A percentile compares a stretch with the other conserved stretches of the same genome.
These are phyloP conservation scores for Chloranthus sessilifolius DNA, from an alignment of 164 flowering plant species.

Conservation along the genomic window DNA sequence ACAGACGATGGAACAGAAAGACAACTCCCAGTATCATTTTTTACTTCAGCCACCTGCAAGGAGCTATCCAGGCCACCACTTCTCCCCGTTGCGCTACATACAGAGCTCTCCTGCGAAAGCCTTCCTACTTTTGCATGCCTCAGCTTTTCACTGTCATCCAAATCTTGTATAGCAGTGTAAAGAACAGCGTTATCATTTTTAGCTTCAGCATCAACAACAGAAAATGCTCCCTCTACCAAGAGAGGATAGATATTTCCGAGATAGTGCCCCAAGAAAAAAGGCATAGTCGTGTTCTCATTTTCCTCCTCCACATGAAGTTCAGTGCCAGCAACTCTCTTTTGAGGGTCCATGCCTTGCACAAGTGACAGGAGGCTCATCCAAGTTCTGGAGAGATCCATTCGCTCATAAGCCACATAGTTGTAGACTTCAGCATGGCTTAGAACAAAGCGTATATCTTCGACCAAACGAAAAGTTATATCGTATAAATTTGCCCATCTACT, in stretches of 20 bases:
- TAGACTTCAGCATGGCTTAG: conserved; percentile 70
- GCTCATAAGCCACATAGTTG: conserved; percentile 43
- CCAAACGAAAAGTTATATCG: conserved; percentile 56
- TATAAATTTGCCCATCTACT: conserved; percentile 47
- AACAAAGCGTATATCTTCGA: conserved; percentile 78
- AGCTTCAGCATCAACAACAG: conserved; percentile 32
- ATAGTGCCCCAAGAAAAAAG: conserved; percentile 56
- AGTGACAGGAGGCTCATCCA: conserved; percentile 71
- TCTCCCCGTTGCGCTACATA: conserved; percentile 41
- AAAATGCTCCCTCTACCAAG: conserved; percentile 65
- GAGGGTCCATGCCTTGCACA: conserved; percentile 91
- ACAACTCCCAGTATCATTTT: conserved; percentile 13
- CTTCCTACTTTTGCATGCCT: conserved; percentile 82
- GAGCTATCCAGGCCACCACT: conserved; percentile 21
- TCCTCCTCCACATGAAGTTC: conserved; percentile 85
- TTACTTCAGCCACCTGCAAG: conserved; percentile 24
- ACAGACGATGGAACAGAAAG: conserved; percentile 39
- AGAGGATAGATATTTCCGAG: conserved; percentile 60
- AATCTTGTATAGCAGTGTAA: conserved; percentile 20
- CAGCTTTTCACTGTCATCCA: conserved; percentile 40
- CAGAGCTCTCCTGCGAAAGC: conserved; percentile 69
- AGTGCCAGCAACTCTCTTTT: conserved; percentile 70
- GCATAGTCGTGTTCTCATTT: conserved; percentile 40
- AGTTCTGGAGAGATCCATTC: conserved; percentile 43
- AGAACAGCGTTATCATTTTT: conserved; percentile 12